Percentiles rank a stretch among this genome's conserved stretches.
Conservation (phyloP, 139 green algal species). For the Closterium sp. region DNA sequence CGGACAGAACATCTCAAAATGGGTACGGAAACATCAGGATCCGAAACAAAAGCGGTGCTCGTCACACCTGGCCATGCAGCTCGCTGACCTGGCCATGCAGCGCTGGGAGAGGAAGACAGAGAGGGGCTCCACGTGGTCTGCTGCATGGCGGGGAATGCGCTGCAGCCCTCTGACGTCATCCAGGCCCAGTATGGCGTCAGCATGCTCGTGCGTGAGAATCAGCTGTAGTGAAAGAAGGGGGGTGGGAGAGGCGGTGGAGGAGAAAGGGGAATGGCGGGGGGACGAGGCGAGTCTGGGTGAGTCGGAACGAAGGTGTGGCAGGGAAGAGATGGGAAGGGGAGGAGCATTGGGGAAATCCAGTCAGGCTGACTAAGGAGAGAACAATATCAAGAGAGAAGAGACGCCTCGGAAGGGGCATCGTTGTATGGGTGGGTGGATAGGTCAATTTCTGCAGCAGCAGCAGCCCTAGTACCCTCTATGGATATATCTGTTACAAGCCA, state of each 20-base stretch:
- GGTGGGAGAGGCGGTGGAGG: too few relatives aligned
- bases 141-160: not conserved
- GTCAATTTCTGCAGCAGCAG: too few relatives aligned
- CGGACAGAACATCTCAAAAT: too few relatives aligned
- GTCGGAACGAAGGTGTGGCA: too few relatives aligned
- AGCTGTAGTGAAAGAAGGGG: constrained; percentile 20
- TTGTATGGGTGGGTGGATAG: too few relatives aligned
- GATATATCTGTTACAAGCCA: too few relatives aligned
- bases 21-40: too few relatives aligned
- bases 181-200: constrained; percentile 51
- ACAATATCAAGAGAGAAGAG: not conserved
- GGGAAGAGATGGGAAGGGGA: too few relatives aligned
- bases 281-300: too few relatives aligned
- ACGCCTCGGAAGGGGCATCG: not conserved
- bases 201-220: constrained; percentile 50
- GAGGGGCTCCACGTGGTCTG: constrained; percentile 1
- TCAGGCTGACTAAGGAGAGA: not conserved
- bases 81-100: constrained; percentile 10
- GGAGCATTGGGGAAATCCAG: not conserved
- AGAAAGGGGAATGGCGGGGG: not conserved
- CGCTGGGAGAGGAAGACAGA: constrained; percentile 42
- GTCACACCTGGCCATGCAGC: not conserved
- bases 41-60: too few relatives aligned
- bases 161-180: constrained; percentile 53
- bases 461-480: too few relatives aligned